Evolutionary conservation across 805 yeast genomes (phyloP).

Genomic region (Sugiyamaella boreocaroliniensis): DNA sequence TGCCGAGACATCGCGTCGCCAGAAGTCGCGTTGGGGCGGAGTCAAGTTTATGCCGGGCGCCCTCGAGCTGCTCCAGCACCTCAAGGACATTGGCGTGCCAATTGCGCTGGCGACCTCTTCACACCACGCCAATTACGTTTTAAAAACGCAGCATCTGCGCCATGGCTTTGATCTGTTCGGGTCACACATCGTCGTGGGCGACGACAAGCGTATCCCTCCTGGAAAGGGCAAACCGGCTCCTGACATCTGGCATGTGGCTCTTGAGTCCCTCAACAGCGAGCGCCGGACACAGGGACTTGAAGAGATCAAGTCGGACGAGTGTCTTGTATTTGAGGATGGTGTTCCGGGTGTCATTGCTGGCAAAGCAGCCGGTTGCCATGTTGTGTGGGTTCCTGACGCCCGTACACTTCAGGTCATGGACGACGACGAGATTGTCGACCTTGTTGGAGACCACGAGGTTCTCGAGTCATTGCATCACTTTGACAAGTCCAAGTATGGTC

Average conservation of each 20-base stretch:
- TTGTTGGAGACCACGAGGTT: conserved; percentile 55
- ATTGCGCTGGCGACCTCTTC: conserved; percentile 91
- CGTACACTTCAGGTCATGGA: conserved; percentile 54
- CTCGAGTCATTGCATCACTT: conserved; percentile 47
- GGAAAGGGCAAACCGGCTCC: conserved; percentile 95
- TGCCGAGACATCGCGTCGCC: conserved; percentile 46
- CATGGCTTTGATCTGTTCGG: conserved; percentile 61
- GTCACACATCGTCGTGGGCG: conserved; percentile 75
- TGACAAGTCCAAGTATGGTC: conserved; percentile 39
- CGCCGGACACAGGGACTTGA: conserved; percentile 37
- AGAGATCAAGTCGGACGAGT: conserved; percentile 63
- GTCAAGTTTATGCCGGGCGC: conserved; percentile 82
- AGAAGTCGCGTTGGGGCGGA: conserved; percentile 52
- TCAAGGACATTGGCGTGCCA: conserved; percentile 54
- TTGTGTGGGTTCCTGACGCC: conserved; percentile 92
- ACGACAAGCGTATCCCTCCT: conserved; percentile 69
- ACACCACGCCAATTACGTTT: conserved; percentile 47
- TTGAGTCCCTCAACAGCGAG: conserved; percentile 57
- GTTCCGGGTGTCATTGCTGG: conserved; percentile 87
- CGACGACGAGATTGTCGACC: conserved; percentile 37
- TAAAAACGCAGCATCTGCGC: conserved; percentile 65
- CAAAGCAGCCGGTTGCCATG: conserved; percentile 70
- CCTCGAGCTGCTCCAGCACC: conserved; percentile 50
- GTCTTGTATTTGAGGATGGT: conserved; percentile 92
- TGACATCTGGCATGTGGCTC: conserved; percentile 83